Evolutionary conservation across 805 yeast species (phyloP).

Genomic region (Kuraishia molischiana): DNA sequence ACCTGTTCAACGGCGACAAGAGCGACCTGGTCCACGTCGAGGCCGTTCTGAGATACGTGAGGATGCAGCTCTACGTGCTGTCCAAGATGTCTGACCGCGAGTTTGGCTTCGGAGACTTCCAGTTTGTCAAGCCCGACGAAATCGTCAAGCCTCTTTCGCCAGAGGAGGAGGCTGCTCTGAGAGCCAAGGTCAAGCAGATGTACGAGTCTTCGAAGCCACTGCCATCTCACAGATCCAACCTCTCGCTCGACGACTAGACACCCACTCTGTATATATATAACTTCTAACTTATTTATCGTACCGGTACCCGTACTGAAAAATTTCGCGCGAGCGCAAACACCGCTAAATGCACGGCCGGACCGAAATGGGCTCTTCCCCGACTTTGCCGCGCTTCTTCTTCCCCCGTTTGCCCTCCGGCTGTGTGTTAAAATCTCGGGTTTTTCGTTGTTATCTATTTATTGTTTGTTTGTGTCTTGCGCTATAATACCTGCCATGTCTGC

Average conservation of each 20-base stretch:
- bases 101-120: conserved; percentile 84
- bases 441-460: too few relatives aligned
- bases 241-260: conserved; percentile 35
- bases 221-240: conserved; percentile 50
- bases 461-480: too few relatives aligned
- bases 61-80: conserved; percentile 83
- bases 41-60: conserved; percentile 80
- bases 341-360: too few relatives aligned
- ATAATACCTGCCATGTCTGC: too few relatives aligned
- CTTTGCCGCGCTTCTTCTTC: too few relatives aligned
- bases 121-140: conserved; percentile 74
- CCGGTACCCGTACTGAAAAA: too few relatives aligned
- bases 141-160: conserved; percentile 63
- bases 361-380: too few relatives aligned
- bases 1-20: conserved; percentile 77
- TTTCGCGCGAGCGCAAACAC: too few relatives aligned
- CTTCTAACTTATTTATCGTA: too few relatives aligned
- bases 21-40: conserved; percentile 80
- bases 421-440: too few relatives aligned
- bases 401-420: too few relatives aligned
- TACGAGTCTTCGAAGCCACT: conserved; percentile 40
- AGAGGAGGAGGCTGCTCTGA: conserved; percentile 50
- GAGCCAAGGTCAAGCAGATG: conserved; percentile 37
- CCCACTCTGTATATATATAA: conserved; percentile 2
- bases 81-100: conserved; percentile 83